Conservation (phyloP, 495 filamentous ascomycete genomes). For the Cercophora samala region DNA sequence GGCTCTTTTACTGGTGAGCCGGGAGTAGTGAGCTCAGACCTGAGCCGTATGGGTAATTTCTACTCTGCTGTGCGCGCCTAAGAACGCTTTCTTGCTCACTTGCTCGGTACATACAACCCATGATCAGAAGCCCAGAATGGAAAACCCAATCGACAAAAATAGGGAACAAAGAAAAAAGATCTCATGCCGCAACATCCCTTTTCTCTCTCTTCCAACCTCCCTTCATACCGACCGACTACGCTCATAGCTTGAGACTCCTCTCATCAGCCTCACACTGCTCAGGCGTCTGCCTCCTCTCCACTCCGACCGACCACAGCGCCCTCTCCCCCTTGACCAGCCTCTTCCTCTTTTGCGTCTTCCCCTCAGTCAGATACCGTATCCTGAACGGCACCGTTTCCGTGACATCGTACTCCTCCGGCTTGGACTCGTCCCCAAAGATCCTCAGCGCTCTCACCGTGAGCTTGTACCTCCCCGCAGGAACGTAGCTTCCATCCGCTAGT, state of each 20-base stretch:
- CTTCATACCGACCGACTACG: not conserved
- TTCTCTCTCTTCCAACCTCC: not conserved
- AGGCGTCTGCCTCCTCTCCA: not conserved
- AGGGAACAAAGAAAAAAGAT: not conserved
- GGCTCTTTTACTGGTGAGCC: too few species aligned
- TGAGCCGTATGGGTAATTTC: too few species aligned
- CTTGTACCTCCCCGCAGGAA: slow-evolving; percentile 45
- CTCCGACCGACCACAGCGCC: not conserved
- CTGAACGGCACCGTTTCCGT: slow-evolving; percentile 38
- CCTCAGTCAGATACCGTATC: slow-evolving; percentile 28
- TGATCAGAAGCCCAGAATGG: not conserved
- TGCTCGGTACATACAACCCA: not conserved
- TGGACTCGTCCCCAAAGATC: slow-evolving; percentile 40
- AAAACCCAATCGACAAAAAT: not conserved
- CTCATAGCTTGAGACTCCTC: not conserved
- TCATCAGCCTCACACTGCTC: slow-evolving; percentile 2
- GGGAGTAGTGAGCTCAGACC: too few species aligned
- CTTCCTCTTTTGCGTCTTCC: slow-evolving; percentile 4
- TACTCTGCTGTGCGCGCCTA: too few species aligned
- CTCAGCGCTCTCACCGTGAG: slow-evolving; percentile 42
- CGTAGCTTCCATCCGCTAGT: slow-evolving; percentile 41
- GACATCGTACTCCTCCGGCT: slow-evolving; percentile 37
- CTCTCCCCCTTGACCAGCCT: not conserved
- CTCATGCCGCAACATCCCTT: not conserved
- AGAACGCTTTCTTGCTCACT: not conserved